Base-by-base conservation (phyloP, 768 basidiomycete species). In the Pisolithus marmoratus region DNA sequence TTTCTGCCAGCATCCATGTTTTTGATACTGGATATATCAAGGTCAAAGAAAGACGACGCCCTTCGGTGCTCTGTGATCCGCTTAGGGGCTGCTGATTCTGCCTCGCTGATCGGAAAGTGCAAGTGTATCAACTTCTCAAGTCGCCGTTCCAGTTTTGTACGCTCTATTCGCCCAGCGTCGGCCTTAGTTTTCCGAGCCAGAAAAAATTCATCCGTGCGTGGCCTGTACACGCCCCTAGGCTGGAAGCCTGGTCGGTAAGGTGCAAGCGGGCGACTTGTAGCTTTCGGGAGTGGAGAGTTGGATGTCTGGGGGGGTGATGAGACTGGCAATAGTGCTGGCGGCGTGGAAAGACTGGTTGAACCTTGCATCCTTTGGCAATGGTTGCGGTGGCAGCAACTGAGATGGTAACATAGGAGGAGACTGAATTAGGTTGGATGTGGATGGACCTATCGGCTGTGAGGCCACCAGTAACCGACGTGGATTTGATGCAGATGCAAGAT, bases 171-270 rank as follows among this genome's bases (percentile, higher is more conserved):
- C 40, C 78, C 78, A 14, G 67, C 69, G 45, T 77, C 76, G 11
- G 72, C 68, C 38, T 52, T 66, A 26, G 52, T 55, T 19, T 63
- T 69, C 24, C 76, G 73, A 11, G 74, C 57, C 4, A 77, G 76
- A 4, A 51, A 51, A 60, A 92, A 97, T 49, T 91, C 88, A 50
- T 90, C 92, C 7, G 94, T 96, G 36, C 87, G 80, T 5, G 78
- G 83, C 12, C 84, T 73, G 63, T 82, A 85, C 5, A 93, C 81
- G 5, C 94, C 94, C 60, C 79, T 87, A 5, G 95, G 95, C 65
- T 99, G 95, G 64, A 97, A 99, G 1, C 93, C 92, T 3, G 90
- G 84, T 43, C 86, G 83, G 64, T 98, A 98, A 2, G 85, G 87
- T 1, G 85, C 82, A 5, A 69, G 60, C 46, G 65, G 54, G 46